Evolutionary conservation across 257 asterid genomes (phyloP), one percentile per base, ranked within the genome.

Genomic region (Handroanthus guayacan): DNA sequence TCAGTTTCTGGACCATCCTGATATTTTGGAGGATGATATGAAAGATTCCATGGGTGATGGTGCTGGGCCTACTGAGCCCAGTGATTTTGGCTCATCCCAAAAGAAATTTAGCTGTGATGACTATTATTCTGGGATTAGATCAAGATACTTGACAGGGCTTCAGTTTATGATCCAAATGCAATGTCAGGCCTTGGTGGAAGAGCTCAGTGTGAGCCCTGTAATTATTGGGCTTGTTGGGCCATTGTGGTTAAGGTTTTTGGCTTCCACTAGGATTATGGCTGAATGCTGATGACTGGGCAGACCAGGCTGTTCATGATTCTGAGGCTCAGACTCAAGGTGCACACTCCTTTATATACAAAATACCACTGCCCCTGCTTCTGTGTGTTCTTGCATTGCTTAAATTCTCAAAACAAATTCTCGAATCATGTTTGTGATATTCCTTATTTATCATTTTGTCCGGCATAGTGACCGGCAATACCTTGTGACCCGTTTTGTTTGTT

Each of bases 241-340:
- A 37, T 12, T 90, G 20, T 94, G 96, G 95, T 79, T 94, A 56
- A 86, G 97, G 79, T 82, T 79, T 44, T 71, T 92, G 80, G 89
- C 96, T 67, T 81, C 82, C 76, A 83, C 88, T 48, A 67, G 88
- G 79, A 45, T 92, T 56, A 62, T 82, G 88, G 78, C 82, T 72
- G n/a, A n/a, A n/a, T n/a, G n/a, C n/a, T n/a, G 97, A 86, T 82
- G 89, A 86, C 3, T 92, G 98, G 98, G 97, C 97, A 0, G 93
- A 92, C 64, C 36, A 63, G 55, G 90, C 61, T 51, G 75, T 87
- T 72, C 78, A 80, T 25, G 95, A 86, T 65, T 89, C 95, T 2
- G 96, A 94, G 84, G 74, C 87, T 68, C 91, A 86, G 67, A 62
- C 54, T 5, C 85, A 83, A 88, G 97, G 94, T 89, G 17, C 65